Conservation (phyloP, 2,329 filamentous ascomycete genomes). For the Colletotrichum plurivorum region DNA sequence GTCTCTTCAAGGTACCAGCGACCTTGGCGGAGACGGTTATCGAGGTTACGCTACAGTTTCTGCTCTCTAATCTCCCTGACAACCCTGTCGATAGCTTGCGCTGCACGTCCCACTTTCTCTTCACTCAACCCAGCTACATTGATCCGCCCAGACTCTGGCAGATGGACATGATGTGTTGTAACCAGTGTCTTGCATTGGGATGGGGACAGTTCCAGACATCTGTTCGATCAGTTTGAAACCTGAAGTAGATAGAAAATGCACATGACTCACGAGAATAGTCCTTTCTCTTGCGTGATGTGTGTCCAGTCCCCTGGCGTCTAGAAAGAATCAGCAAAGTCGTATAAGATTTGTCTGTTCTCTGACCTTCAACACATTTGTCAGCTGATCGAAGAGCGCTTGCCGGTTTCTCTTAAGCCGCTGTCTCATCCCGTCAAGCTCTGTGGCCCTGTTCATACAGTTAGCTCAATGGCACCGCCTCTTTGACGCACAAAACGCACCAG, state of each 20-base stretch:
- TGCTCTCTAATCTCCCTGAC: neutral
- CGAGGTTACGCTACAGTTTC: neutral
- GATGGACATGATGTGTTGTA: constrained; percentile 11
- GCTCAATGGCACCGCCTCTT: neutral
- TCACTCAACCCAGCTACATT: constrained; percentile 25
- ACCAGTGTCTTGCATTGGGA: constrained; percentile 22
- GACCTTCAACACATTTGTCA: constrained; percentile 7
- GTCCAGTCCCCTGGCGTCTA: constrained; percentile 34
- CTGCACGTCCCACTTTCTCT: constrained; percentile 16
- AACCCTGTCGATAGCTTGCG: constrained; percentile 20
- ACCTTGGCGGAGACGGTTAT: too few species aligned
- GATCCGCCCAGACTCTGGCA: constrained; percentile 25
- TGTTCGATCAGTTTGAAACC: neutral
- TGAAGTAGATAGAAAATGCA: too few species aligned
- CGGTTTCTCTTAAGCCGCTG: constrained; percentile 15
- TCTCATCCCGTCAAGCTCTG: constrained; percentile 20
- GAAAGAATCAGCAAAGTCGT: neutral
- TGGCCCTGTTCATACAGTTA: constrained; percentile 4
- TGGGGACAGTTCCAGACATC: constrained; percentile 14
- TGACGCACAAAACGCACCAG: constrained; percentile 1
- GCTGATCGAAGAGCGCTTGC: constrained; percentile 2
- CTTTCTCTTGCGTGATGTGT: constrained; percentile 23
- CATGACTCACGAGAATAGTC: constrained; percentile 28
- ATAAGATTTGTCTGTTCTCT: neutral
- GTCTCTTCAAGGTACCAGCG: too few species aligned